These are phyloP conservation scores for Rachicladosporium sp. DNA, from an alignment of 2,329 filamentous ascomycete species.

Conservation along the genomic window DNA sequence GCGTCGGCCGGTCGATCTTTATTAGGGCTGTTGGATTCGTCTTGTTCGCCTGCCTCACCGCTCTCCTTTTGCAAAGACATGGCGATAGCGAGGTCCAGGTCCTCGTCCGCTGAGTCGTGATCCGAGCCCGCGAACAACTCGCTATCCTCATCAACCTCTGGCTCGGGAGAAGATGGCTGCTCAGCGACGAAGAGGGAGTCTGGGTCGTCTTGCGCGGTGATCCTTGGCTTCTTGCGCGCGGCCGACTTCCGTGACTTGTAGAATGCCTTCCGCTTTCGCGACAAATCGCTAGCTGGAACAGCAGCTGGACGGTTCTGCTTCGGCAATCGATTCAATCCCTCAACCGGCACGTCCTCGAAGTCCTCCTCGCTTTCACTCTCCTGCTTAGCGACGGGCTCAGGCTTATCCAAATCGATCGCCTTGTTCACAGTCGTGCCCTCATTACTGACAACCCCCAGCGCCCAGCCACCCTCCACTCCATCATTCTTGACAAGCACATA, in stretches of 20 bases:
- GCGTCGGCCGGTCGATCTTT: conserved; percentile 8
- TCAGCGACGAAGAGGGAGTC: conserved; percentile 44
- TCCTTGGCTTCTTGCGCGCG: conserved; percentile 10
- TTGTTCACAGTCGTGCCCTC: conserved; percentile 68
- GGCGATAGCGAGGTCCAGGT: conserved; percentile 70
- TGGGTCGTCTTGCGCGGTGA: conserved; percentile 26
- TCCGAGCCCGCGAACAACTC: conserved; percentile 45
- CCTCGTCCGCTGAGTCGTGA: conserved; percentile 53
- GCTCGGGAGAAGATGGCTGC: conserved; percentile 8
- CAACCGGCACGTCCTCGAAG: conserved; percentile 87
- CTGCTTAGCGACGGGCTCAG: conserved; percentile 38
- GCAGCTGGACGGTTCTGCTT: conserved; percentile 38
- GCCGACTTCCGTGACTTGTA: conserved; percentile 31
- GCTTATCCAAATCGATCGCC: conserved; percentile 79
- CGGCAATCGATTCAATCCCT: conserved; percentile 74
- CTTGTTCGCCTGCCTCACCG: conserved; percentile 29
- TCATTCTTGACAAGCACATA: conserved; percentile 96
- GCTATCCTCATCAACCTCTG: conserved; percentile 18
- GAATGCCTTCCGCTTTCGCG: conserved; percentile 35
- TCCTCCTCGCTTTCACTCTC: conserved; percentile 48
- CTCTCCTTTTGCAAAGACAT: conserved; percentile 63
- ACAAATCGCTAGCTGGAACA: conserved; percentile 27
- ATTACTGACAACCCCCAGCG: conserved; percentile 82
- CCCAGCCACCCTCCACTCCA: conserved; percentile 90
- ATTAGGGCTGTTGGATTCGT: conserved; percentile 32